These are phyloP conservation scores for Lentithecium fluviatile DNA, from an alignment of 495 filamentous ascomycete genomes.

Conservation along the genomic window DNA sequence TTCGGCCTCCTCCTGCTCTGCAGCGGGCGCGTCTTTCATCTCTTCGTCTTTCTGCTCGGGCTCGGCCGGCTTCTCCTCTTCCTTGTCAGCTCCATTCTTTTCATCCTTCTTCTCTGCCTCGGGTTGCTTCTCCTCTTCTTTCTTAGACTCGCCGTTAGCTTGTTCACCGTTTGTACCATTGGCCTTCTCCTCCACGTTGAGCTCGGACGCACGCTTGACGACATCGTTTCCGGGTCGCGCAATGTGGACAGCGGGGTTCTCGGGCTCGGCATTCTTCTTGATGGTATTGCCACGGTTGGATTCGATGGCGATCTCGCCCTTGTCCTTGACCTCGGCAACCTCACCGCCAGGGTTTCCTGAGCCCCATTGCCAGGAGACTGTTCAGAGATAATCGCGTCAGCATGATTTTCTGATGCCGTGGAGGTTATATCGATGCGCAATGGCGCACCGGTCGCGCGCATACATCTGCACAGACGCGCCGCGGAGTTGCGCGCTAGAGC, in stretches of 20 bases:
- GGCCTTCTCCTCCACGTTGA: slow-evolving; percentile 41
- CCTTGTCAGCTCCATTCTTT: slow-evolving; percentile 29
- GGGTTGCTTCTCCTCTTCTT: slow-evolving; percentile 21
- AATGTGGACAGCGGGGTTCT: slow-evolving; percentile 59
- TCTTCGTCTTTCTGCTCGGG: slow-evolving; percentile 21
- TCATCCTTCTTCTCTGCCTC: slow-evolving; percentile 6
- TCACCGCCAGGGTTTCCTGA: slow-evolving; percentile 53
- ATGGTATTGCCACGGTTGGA: slow-evolving; percentile 62
- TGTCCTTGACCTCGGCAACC: slow-evolving; percentile 57
- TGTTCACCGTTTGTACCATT: slow-evolving; percentile 38
- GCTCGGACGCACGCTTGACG: slow-evolving; percentile 58
- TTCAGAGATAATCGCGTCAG: neutral
- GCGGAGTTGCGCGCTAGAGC: neutral
- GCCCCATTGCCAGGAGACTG: slow-evolving; percentile 62
- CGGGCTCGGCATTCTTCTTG: slow-evolving; percentile 56
- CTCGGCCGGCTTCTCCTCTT: slow-evolving; percentile 30
- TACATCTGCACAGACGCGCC: slow-evolving; percentile 8
- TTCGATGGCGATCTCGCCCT: slow-evolving; percentile 57
- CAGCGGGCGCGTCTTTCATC: slow-evolving; percentile 33
- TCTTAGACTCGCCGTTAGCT: slow-evolving; percentile 39
- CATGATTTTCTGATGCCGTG: neutral
- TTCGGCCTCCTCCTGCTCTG: slow-evolving; percentile 24
- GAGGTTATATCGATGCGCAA: neutral
- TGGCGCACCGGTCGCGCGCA: neutral
- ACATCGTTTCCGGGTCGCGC: slow-evolving; percentile 61